Conservation (phyloP, 129 eudicot species). For the Arctium minus region DNA sequence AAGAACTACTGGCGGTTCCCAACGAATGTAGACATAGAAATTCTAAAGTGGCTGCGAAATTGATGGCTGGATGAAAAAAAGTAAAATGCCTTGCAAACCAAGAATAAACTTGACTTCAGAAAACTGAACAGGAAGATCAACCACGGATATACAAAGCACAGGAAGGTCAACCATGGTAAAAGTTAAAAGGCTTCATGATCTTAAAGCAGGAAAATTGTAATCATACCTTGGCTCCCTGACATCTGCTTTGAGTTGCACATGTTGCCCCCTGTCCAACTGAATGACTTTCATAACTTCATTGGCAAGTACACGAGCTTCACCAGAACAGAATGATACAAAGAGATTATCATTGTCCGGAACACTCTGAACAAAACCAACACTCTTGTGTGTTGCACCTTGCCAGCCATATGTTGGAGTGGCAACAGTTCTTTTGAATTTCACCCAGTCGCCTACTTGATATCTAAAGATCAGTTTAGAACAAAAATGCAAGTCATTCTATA, state of each 20-base stretch:
- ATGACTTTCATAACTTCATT: constrained; percentile 92
- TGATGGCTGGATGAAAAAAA: no score
- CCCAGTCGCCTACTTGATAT: constrained; percentile 96
- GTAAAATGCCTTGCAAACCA: neutral
- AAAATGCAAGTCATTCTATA: neutral
- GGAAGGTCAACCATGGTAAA: neutral
- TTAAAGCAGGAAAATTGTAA: neutral
- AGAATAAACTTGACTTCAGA: neutral
- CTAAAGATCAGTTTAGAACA: constrained; percentile 34
- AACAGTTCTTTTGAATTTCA: constrained; percentile 75
- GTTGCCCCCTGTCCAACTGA: constrained; percentile 93
- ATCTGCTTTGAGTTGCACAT: constrained; percentile 76
- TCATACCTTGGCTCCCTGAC: constrained; percentile 88
- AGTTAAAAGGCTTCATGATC: neutral
- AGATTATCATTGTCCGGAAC: constrained; percentile 76
- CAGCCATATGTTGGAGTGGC: constrained; percentile 77
- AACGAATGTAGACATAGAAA: neutral
- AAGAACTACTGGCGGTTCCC: neutral
- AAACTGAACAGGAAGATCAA: neutral
- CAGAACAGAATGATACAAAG: constrained; percentile 77
- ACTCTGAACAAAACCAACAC: constrained; percentile 93
- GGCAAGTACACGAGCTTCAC: constrained; percentile 76
- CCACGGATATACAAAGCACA: neutral
- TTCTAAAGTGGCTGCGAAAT: neutral
- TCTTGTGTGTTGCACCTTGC: constrained; percentile 89